Base-by-base conservation (phyloP, 441 rosid genomes). In the Erysimum cheiri region DNA sequence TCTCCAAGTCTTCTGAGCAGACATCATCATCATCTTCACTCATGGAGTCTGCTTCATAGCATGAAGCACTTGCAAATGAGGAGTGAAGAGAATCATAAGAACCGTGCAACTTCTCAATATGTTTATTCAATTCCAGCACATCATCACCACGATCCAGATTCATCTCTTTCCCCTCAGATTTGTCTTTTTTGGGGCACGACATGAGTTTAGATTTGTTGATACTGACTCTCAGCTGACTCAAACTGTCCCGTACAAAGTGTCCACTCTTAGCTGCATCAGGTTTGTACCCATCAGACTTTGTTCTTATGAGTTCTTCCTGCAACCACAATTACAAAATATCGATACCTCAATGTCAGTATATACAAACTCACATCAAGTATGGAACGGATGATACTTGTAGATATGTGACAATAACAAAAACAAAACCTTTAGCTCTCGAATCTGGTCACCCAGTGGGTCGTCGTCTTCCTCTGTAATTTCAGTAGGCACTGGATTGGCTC, bases 241-340 rank as follows among this genome's bases (percentile, higher is more conserved):
- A 81, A 88, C 92, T 88, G 52, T 87, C 93, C 4, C 92, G 79
- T 19, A 66, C 89, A 69, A 81, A 87, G 67, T 48, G 69, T 50
- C 89, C 90, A 64, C 71, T 71, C 72, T 84, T 85, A 29, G 67
- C 76, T 74, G 78, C 81, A 66, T 78, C 78, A 29, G 86, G 74
- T 54, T 73, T 77, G 72, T 70, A 60, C 14, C 55, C 79, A 77
- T 84, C 88, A 61, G 93, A 90, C 76, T 87, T 94, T 14, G 94
- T 89, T 88, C 89, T 85, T 63, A 92, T 83, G 33, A 94, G 96
- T 74, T 94, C 98, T 63, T 94, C 97, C 99, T 94, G 89, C 46
- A 41, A 55, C 9, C 29, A 62, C 72, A 36, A 19, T 58, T 11
- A 36, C 44, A 36, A 57, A 11, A 57, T 6, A 2, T 33, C 0